Percentiles rank a stretch among this genome's conserved stretches.
These are phyloP conservation scores for Candida insectalens DNA, from an alignment of 805 yeast species.

Conservation along the genomic window DNA sequence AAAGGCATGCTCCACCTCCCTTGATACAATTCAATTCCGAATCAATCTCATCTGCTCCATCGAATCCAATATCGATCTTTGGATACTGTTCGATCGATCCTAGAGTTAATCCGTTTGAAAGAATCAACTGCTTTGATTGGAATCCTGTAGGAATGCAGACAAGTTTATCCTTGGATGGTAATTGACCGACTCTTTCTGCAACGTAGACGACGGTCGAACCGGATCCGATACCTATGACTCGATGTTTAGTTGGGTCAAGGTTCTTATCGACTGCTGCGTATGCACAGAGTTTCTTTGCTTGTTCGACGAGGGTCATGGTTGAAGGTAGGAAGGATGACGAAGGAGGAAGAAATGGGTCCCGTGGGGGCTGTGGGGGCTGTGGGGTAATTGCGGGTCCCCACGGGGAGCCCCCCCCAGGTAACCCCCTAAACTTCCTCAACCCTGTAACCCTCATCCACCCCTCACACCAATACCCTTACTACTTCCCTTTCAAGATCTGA, in stretches of 20 bases:
- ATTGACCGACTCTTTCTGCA: constrained; percentile 86
- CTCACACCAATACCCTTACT: not conserved
- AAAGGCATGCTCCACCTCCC: constrained; percentile 98
- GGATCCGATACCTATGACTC: constrained; percentile 87
- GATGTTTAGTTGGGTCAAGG: constrained; percentile 48
- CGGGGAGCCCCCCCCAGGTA: not conserved
- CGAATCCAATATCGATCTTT: constrained; percentile 84
- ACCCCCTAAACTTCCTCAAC: not conserved
- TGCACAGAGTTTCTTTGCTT: constrained; percentile 86
- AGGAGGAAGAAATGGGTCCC: too few relatives aligned
- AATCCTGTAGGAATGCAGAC: constrained; percentile 94
- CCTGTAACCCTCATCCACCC: too few relatives aligned
- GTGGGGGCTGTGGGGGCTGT: not conserved
- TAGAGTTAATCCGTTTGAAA: constrained; percentile 67
- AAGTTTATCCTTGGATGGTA: constrained; percentile 40
- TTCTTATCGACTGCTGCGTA: constrained; percentile 88
- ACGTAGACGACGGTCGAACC: constrained; percentile 97
- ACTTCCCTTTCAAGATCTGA: not conserved
- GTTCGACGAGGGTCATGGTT: constrained; percentile 52
- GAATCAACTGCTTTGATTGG: constrained; percentile 81
- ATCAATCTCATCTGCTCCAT: constrained; percentile 98
- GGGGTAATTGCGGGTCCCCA: not conserved
- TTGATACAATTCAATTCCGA: constrained; percentile 72
- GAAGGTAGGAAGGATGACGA: too few relatives aligned
- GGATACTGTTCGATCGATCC: constrained; percentile 82